A percentile compares a stretch with the other conserved stretches of the same genome.
These are phyloP conservation scores for Globisporangium spinosum DNA, from an alignment of 352 stramenopile genomes.

Conservation along the genomic window DNA sequence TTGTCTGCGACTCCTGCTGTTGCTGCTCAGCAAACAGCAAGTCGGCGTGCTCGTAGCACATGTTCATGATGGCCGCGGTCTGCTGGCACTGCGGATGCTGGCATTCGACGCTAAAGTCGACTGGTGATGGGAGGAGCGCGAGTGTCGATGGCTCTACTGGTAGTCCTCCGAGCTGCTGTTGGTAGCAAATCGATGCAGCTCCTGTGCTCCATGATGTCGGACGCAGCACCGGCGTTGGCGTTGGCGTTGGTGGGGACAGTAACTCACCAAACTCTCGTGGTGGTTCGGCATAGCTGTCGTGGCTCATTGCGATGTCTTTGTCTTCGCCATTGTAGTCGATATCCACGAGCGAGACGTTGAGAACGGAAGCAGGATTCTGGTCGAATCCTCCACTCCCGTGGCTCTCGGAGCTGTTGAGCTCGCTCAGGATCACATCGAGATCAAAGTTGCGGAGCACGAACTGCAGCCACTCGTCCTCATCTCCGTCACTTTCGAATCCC, in stretches of 20 bases:
- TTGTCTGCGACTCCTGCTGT: not conserved
- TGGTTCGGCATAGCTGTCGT: not conserved
- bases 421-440: constrained; percentile 4
- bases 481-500: not conserved
- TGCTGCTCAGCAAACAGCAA: not conserved
- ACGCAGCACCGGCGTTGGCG: not conserved
- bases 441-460: constrained; percentile 8
- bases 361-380: not conserved
- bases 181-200: not conserved
- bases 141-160: not conserved
- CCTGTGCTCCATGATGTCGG: not conserved
- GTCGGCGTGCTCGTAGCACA: constrained; percentile 9
- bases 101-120: constrained; percentile 4
- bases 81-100: not conserved
- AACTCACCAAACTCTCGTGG: not conserved
- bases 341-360: constrained; percentile 10
- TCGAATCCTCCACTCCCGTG: not conserved
- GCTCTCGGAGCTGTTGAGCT: constrained; percentile 9
- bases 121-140: not conserved
- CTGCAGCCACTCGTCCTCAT: constrained; percentile 3
- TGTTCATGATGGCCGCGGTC: not conserved
- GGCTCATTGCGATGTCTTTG: not conserved
- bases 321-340: constrained; percentile 2
- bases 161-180: not conserved
- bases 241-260: not conserved